Conservation (phyloP, 2,329 filamentous ascomycete species). For the Thyridium curvatum region DNA sequence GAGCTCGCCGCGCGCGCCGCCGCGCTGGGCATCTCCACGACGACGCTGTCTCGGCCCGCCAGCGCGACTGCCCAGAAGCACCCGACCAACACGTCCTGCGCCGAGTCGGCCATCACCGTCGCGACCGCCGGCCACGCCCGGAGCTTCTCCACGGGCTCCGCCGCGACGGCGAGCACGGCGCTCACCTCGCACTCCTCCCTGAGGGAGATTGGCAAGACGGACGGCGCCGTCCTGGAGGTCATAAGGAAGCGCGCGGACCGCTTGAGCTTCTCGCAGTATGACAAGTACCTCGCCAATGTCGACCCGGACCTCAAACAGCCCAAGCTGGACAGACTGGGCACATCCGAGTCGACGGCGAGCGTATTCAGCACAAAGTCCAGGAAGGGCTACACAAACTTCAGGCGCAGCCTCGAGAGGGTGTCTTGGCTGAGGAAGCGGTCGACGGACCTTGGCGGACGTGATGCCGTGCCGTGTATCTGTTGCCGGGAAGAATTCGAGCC, state of each 20-base stretch:
- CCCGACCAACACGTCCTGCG: too few species aligned
- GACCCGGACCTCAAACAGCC: conserved; percentile 35
- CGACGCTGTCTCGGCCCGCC: conserved; percentile 13
- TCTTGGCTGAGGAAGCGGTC: conserved; percentile 35
- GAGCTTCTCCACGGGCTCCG: too few species aligned
- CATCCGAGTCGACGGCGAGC: conserved; percentile 25
- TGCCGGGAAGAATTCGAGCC: conserved; percentile 48
- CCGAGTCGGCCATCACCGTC: too few species aligned
- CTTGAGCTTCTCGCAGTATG: conserved; percentile 44
- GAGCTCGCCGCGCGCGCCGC: conserved; percentile 25
- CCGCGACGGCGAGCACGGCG: neutral
- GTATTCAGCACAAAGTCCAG: conserved; percentile 37
- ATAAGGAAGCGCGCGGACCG: too few species aligned
- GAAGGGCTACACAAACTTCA: conserved; percentile 38
- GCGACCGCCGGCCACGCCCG: too few species aligned
- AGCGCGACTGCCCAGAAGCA: conserved; percentile 13
- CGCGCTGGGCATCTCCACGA: conserved; percentile 27
- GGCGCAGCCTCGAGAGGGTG: conserved; percentile 33
- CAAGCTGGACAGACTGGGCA: conserved; percentile 27
- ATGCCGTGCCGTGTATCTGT: conserved; percentile 45
- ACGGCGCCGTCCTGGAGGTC: too few species aligned
- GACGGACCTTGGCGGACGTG: conserved; percentile 9
- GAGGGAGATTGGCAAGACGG: too few species aligned
- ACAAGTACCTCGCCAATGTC: conserved; percentile 40
- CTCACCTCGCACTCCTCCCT: neutral